Evolutionary conservation across 495 filamentous ascomycete species (phyloP).

Genomic region (Aspergillus funiculosus): DNA sequence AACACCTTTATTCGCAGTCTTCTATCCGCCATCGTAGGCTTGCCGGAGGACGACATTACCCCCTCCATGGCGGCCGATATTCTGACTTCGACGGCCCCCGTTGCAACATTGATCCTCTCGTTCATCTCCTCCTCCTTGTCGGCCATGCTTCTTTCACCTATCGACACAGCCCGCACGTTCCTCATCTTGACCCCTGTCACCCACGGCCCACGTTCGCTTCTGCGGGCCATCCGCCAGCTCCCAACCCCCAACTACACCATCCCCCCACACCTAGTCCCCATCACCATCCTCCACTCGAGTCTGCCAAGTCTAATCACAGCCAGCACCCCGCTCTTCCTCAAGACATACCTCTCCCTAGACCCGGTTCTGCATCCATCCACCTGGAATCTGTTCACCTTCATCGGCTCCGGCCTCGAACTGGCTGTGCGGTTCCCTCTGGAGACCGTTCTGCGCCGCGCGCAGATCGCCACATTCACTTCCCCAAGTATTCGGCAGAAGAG

Average conservation of each 20-base stretch:
- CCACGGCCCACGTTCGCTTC: constrained; percentile 63
- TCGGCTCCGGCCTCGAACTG: constrained; percentile 69
- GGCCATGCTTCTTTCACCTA: constrained; percentile 70
- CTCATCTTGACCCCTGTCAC: constrained; percentile 76
- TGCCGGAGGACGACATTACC: constrained; percentile 68
- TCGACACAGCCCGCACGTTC: constrained; percentile 85
- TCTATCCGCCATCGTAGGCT: constrained; percentile 72
- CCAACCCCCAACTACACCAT: constrained; percentile 64
- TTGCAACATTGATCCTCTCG: constrained; percentile 68
- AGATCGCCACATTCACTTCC: constrained; percentile 60
- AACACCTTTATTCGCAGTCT: constrained; percentile 82
- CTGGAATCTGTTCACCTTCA: constrained; percentile 73
- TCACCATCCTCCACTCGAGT: constrained; percentile 80
- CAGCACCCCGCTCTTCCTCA: constrained; percentile 74
- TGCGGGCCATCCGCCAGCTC: constrained; percentile 67
- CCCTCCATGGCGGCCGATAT: constrained; percentile 51
- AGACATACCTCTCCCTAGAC: constrained; percentile 71
- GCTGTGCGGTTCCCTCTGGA: constrained; percentile 84
- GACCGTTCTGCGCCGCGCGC: constrained; percentile 82
- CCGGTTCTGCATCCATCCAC: constrained; percentile 71
- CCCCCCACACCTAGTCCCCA: constrained; percentile 62
- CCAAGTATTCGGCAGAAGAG: constrained; percentile 50
- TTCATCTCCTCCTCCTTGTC: constrained; percentile 77
- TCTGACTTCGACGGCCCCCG: constrained; percentile 65
- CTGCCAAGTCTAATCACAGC: constrained; percentile 74